Evolutionary conservation across 768 basidiomycete species (phyloP).

Genomic region (Podaxis mareebaensis): DNA sequence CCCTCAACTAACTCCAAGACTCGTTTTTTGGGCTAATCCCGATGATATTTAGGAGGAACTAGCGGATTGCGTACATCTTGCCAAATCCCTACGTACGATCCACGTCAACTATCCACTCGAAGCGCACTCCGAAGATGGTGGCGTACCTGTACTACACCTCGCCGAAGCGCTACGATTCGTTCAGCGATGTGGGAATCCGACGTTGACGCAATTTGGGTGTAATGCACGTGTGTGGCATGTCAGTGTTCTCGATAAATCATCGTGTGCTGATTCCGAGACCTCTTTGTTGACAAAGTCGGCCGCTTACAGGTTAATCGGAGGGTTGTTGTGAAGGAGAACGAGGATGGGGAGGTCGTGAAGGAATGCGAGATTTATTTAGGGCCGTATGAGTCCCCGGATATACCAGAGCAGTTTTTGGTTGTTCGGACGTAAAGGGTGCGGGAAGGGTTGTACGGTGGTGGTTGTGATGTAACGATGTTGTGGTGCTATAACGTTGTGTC

Average conservation of each 20-base stretch:
- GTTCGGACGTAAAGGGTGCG: conserved; percentile 44
- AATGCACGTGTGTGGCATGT: conserved; percentile 76
- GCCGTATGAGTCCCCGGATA: conserved; percentile 61
- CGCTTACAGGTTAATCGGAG: conserved; percentile 45
- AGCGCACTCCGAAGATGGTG: conserved; percentile 24
- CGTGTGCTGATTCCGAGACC: conserved; percentile 6
- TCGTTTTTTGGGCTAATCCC: neutral
- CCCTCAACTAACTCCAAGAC: neutral
- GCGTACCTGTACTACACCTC: conserved; percentile 29
- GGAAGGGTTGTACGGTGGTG: neutral
- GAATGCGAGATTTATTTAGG: conserved; percentile 38
- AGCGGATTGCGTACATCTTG: conserved; percentile 41
- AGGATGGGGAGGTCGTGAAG: conserved; percentile 37
- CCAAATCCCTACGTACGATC: conserved; percentile 49
- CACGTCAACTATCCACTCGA: conserved; percentile 59
- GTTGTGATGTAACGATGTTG: neutral
- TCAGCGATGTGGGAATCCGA: conserved; percentile 44
- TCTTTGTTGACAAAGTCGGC: neutral
- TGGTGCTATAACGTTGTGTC: neutral
- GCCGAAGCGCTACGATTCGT: conserved; percentile 46
- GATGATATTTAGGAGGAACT: conserved; percentile 38
- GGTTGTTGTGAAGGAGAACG: conserved; percentile 37
- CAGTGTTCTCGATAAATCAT: conserved; percentile 17
- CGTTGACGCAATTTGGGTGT: conserved; percentile 63
- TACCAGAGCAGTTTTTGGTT: conserved; percentile 75